Conservation (phyloP, 192 early-diverging fungal species). For the Coemansia asiatica region DNA sequence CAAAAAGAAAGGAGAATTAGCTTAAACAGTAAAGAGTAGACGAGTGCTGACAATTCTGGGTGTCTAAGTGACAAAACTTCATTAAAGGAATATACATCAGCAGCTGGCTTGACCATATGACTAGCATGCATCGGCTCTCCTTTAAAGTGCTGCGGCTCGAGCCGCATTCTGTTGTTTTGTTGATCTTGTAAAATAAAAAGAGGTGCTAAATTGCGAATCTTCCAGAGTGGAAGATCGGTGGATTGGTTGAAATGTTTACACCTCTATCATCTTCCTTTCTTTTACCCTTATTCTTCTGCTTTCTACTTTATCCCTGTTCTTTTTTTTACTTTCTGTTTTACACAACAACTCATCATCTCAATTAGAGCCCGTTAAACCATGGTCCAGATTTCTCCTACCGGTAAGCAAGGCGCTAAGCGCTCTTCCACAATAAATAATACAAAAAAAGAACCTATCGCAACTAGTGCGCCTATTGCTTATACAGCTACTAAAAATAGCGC, state of each 20-base stretch:
- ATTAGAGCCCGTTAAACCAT: not conserved
- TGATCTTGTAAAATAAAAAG: not conserved
- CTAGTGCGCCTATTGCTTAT: not conserved
- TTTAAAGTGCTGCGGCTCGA: not conserved
- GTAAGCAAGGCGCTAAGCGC: constrained; percentile 9
- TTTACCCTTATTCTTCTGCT: not conserved
- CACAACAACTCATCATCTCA: not conserved
- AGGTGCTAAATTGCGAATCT: not conserved
- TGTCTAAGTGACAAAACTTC: not conserved
- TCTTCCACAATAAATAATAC: too few relatives aligned
- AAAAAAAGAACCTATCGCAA: too few relatives aligned
- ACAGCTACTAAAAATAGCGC: not conserved
- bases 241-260: not conserved
- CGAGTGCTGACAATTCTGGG: not conserved
- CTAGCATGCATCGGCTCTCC: not conserved
- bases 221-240: not conserved
- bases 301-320: too few relatives aligned
- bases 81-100: not conserved
- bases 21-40: too few relatives aligned
- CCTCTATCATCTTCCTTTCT: not conserved
- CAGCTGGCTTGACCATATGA: constrained; percentile 1
- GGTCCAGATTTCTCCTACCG: constrained; percentile 29
- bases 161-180: not conserved
- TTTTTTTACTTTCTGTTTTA: too few relatives aligned
- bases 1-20: too few relatives aligned